These are phyloP conservation scores for Malassezia nana DNA, from an alignment of 1,284 basidiomycete genomes.

Conservation along the genomic window DNA sequence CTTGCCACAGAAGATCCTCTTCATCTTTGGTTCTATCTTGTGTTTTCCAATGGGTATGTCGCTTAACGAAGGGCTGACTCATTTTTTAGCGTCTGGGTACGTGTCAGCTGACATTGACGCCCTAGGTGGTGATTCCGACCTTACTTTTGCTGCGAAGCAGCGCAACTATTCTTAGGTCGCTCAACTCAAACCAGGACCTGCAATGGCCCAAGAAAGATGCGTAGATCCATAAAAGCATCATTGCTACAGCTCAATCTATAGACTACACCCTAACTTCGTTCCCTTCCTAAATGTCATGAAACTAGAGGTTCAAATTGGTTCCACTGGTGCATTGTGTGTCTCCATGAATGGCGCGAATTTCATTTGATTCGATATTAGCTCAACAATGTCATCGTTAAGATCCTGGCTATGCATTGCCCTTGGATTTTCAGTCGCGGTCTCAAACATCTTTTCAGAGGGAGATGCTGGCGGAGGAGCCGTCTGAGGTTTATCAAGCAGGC, in stretches of 20 bases:
- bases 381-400: not conserved
- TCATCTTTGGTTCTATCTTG: conserved; percentile 12
- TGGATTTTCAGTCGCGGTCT: not conserved
- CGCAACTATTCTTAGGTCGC: not conserved
- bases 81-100: conserved; percentile 5
- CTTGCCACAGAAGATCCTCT: conserved; percentile 3
- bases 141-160: conserved; percentile 3
- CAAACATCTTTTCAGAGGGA: conserved; percentile 2
- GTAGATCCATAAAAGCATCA: not conserved
- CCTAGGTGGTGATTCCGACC: conserved; percentile 3
- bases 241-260: not conserved
- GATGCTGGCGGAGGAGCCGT: conserved; percentile 14
- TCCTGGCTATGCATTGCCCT: not conserved
- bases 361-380: not conserved
- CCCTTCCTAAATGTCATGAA: not conserved
- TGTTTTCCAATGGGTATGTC: conserved; percentile 11
- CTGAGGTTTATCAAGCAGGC: conserved; percentile 13
- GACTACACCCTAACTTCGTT: not conserved
- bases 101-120: not conserved
- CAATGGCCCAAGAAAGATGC: not conserved
- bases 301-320: not conserved
- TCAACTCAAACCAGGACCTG: not conserved
- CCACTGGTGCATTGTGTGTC: not conserved
- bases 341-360: not conserved
- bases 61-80: not conserved